Evolutionary conservation across 2,329 filamentous ascomycete species (phyloP), one percentile per base, ranked within the genome.

Genomic region (Neopestalotiopsis sp.): DNA sequence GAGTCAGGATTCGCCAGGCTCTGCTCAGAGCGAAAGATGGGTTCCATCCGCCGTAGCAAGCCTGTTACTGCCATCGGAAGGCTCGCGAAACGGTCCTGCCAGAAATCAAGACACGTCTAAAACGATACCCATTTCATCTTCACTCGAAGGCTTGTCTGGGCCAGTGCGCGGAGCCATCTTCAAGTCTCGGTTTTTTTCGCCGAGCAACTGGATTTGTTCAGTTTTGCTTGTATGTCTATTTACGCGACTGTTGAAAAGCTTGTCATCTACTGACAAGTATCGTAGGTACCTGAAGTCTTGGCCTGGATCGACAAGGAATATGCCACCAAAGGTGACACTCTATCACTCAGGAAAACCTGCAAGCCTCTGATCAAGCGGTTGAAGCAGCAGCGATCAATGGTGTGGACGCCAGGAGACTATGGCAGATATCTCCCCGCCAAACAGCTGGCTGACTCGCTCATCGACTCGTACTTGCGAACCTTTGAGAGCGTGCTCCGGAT

Each of bases 161-260:
- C 56, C 66, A 4, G 34, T 61, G 6, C 82, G 83, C 7, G 82
- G 81, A n/a, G 77, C 88, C 6, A 80, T 83, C n/a, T 86, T 88
- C 70, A 91, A 90, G 73, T 85, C 83, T 0, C 82, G 88, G 0
- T 74, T 89, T 1, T 87, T 89, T 72, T 88, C 88, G 0, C 84
- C 84, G 72, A 88, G 86, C 38, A 86, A 89, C 72, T 89, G 86
- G 83, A 81, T 88, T 17, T 87, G 85, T 69, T 80, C 80, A 1
- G 74, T 86, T 10, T 72, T 79, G 0, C 71, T 87, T 58, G 86
- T 88, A 73, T 74, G 82, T 70, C 56, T 42, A 40, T 20, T 17
- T 20, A 42, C 28, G 59, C 10, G 32, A 30, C 3, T n/a, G 57
- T 34, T 6, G 9, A 30, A 10, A 30, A 14, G 12, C 59, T 17